These are phyloP conservation scores for Syncephalastrum monosporum DNA, from an alignment of 371 early-diverging fungal species.

Conservation along the genomic window DNA sequence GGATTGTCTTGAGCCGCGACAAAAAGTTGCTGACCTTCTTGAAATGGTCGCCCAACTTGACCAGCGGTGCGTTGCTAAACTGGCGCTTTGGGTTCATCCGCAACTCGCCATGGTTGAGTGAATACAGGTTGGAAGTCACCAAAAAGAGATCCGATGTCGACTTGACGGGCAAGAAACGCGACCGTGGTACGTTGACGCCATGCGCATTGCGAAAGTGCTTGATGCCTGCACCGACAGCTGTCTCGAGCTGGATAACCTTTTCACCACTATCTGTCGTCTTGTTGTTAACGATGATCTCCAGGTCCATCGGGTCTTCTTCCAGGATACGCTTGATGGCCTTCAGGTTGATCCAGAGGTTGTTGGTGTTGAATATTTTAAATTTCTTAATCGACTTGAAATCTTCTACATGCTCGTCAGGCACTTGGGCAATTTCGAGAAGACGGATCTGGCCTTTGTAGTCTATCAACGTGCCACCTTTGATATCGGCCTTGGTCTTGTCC, in stretches of 20 bases:
- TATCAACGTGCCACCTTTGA: constrained; percentile 99
- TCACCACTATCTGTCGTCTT: constrained; percentile 89
- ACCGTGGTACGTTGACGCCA: constrained; percentile 98
- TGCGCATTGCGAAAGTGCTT: constrained; percentile 96
- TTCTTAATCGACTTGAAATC: constrained; percentile 99
- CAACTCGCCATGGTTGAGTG: constrained; percentile 90
- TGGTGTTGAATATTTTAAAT: constrained; percentile 99
- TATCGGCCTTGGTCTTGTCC: constrained; percentile 99
- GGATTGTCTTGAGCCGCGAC: constrained; percentile 86
- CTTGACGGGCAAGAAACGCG: constrained; percentile 99
- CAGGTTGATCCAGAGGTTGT: constrained; percentile 98
- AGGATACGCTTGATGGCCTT: constrained; percentile 97
- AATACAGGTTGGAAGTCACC: constrained; percentile 94
- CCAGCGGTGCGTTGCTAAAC: constrained; percentile 89
- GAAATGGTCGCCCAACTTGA: constrained; percentile 98
- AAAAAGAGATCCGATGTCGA: constrained; percentile 98
- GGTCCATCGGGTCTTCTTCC: constrained; percentile 74
- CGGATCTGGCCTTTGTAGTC: constrained; percentile 95
- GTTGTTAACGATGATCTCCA: constrained; percentile 98
- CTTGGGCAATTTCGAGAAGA: constrained; percentile 99
- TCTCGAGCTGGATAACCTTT: constrained; percentile 98
- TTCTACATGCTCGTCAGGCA: constrained; percentile 93
- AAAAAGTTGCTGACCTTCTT: constrained; percentile 81
- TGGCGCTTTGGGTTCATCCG: constrained; percentile 89
- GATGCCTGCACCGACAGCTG: constrained; percentile 99